Base-by-base conservation (phyloP, 1,284 basidiomycete species). In the Porogramme epimiltina region DNA sequence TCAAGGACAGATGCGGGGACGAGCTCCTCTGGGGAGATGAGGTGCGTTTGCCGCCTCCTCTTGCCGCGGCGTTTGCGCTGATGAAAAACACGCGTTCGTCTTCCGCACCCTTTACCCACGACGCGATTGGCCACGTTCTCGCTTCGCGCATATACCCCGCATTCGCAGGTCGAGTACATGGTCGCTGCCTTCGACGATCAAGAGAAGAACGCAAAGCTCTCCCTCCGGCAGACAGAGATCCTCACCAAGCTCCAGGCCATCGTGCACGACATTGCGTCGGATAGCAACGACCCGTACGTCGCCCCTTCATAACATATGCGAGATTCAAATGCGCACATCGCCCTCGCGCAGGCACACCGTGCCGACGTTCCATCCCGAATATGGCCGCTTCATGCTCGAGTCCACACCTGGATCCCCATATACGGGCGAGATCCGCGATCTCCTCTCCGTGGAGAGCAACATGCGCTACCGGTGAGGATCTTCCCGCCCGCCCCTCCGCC, bases 21-120 rank as follows among this genome's bases (percentile, higher is more conserved):
- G 88, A 90, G 55, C 75, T 99, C 43, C 81, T 98, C n/a, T 99
- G 97, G 97, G 97, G 97, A 25, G 97, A 99, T 66, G 97, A 99
- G 86, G 95, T 95, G 65, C 42, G 28, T 46, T 59, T 58, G 55
- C 40, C 46, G 38, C 26, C 18, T 11, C 16, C 33, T 42, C 20
- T 33, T 41, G 28, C 28, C 28, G 28, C 28, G 28, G 28, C 28
- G 28, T 13, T 31, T 5, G 15, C 43, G n/a, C 23, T 49, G 34
- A 56, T 52, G 11, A 61, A 53, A 46, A 45, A 6, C 56, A 53
- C 49, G 44, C 45, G 49, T n/a, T n/a, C n/a, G n/a, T 44, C 36
- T 13, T 18, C 10, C 37, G 4, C 11, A 18, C 22, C 16, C 40
- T 31, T 34, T 43, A 33, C 36, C 51, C 42, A 49, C n/a, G 15